These are phyloP conservation scores for Cladosporium sp. DNA, from an alignment of 2,329 filamentous ascomycete genomes.

Conservation along the genomic window DNA sequence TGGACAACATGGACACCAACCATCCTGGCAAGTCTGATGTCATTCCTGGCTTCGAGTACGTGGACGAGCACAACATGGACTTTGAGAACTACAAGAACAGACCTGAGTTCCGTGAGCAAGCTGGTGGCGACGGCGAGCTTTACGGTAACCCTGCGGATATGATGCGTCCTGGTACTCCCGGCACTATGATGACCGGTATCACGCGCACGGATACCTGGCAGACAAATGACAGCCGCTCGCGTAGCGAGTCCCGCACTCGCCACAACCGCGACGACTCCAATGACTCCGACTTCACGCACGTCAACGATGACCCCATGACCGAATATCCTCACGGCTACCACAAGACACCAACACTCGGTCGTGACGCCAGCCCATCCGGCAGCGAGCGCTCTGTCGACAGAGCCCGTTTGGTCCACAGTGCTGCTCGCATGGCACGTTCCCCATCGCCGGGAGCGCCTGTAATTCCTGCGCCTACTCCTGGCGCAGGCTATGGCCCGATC, in stretches of 20 bases:
- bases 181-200: conserved; percentile 45
- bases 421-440: conserved; percentile 33
- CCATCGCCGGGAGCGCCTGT: conserved; percentile 24
- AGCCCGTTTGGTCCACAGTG: conserved; percentile 27
- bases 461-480: conserved; percentile 21
- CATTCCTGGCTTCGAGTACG: conserved; percentile 69
- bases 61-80: conserved; percentile 81
- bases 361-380: conserved; percentile 45
- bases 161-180: conserved; percentile 62
- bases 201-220: conserved; percentile 33
- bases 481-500: conserved; percentile 33
- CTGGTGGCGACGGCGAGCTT: conserved; percentile 67
- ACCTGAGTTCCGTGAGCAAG: conserved; percentile 81
- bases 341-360: conserved; percentile 43
- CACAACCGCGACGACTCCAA: conserved; percentile 18
- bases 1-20: conserved; percentile 72
- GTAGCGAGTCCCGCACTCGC: conserved; percentile 28
- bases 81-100: conserved; percentile 91
- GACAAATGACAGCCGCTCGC: conserved; percentile 29
- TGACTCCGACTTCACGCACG: conserved; percentile 35
- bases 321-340: conserved; percentile 52
- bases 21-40: conserved; percentile 59
- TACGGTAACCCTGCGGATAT: conserved; percentile 61
- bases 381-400: conserved; percentile 22
- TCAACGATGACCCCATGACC: conserved; percentile 36